Evolutionary conservation across 805 yeast genomes (phyloP), one percentile per base, ranked within the genome.

Genomic region (Ogataea nakhonphanomensis): DNA sequence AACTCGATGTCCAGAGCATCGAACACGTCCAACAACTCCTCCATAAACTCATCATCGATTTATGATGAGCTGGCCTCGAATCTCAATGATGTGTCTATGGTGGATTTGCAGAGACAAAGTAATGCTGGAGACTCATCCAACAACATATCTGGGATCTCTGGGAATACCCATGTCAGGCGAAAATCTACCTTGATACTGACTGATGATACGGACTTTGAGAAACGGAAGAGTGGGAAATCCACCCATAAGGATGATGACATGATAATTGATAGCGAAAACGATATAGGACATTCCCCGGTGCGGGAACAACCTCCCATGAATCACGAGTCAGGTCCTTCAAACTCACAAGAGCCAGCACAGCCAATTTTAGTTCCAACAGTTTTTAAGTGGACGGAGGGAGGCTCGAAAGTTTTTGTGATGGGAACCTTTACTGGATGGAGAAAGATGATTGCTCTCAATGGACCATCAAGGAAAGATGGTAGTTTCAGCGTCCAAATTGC

Each of bases 351-450:
- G 13, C 45, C 52, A 6, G 50, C 51, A 5, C 61, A 54, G 20
- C 58, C 60, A 8, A 47, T 48, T 4, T 41, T 63, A 25, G 59
- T 62, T 28, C 80, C 80, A 1, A 71, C 88, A 1, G 89, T 83
- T 41, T 83, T 89, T 43, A 79, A 78, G 49, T 91, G 99, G 99
- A 81, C 79, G 12, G 96, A 91, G 62, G 98, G 98, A n/a, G 99
- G 99, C 45, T 77, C 77, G 35, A 85, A 85, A 54, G 98, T 93
- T 2, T 93, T 89, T 61, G 96, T 91, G 10, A 93, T 97, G 25
- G 99, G 99, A 35, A 85, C 97, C 1, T 91, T 91, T 65, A 93
- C 99, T 0, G 96, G 96, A 3, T 93, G 99, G 98, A 73, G 96
- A 51, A 91, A 90, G 64, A 91, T 93, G 98, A 90, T 91, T 57